These are phyloP conservation scores for Zelopaecilomyces penicillatus DNA, from an alignment of 2,329 filamentous ascomycete genomes.

Conservation along the genomic window DNA sequence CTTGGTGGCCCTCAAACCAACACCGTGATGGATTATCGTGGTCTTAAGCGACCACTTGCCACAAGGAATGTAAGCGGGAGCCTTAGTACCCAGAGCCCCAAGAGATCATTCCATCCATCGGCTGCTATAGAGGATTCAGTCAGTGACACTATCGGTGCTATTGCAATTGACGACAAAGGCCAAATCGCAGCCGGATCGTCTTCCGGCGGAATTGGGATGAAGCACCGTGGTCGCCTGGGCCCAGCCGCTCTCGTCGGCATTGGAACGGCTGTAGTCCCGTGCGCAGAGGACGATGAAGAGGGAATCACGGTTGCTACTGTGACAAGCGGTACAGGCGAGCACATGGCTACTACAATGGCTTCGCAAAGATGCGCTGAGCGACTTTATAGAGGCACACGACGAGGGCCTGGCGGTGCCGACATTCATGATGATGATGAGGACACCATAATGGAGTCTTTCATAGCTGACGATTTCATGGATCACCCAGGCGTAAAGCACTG, in stretches of 20 bases:
- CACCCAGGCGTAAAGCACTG: slow-evolving; percentile 79
- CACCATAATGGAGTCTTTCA: slow-evolving; percentile 63
- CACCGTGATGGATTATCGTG: slow-evolving; percentile 16
- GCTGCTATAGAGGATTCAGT: slow-evolving; percentile 50
- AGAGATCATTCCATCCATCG: slow-evolving; percentile 13
- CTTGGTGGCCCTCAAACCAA: slow-evolving; percentile 6
- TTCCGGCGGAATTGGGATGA: slow-evolving; percentile 97
- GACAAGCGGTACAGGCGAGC: slow-evolving; percentile 91
- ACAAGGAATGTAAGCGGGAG: slow-evolving; percentile 5
- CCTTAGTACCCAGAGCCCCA: slow-evolving; percentile 6
- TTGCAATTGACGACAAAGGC: slow-evolving; percentile 78
- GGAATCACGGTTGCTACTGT: slow-evolving; percentile 69
- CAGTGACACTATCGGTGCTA: slow-evolving; percentile 91
- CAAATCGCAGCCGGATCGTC: slow-evolving; percentile 92
- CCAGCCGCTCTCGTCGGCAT: slow-evolving; percentile 89
- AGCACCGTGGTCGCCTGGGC: slow-evolving; percentile 82
- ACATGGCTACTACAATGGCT: slow-evolving; percentile 94
- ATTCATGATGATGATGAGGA: slow-evolving; percentile 68
- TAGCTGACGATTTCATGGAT: slow-evolving; percentile 83
- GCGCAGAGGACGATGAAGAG: slow-evolving; percentile 60
- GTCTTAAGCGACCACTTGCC: slow-evolving; percentile 26
- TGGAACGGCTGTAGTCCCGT: slow-evolving; percentile 81
- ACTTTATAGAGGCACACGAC: slow-evolving; percentile 63
- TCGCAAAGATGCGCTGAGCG: slow-evolving; percentile 80
- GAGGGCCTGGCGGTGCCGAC: slow-evolving; percentile 51